Evolutionary conservation across 768 basidiomycete genomes (phyloP), one percentile per base, ranked within the genome.

Genomic region (Exidia glandulosa): DNA sequence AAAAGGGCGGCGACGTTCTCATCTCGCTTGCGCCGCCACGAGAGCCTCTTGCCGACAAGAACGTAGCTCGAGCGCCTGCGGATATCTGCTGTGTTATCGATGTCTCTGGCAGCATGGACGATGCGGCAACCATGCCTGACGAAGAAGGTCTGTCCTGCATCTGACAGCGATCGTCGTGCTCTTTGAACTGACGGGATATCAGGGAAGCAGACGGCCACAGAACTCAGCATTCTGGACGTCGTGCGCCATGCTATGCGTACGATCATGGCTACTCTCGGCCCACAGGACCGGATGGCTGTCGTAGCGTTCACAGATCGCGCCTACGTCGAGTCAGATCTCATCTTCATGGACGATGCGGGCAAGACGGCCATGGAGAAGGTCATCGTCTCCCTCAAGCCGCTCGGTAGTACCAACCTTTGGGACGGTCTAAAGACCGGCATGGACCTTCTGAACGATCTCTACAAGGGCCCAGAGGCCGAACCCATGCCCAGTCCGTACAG

Each of bases 181-280:
- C 27, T 10, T 27, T 50, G 48, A 13, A 50, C 23, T n/a, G 16
- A 48, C 25, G 9, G 7, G 6, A 6, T 48, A 29, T 56, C 25
- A 41, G 56, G 56, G 12, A 13, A 57, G 23, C 56, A 34, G 19
- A 33, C 36, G 13, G 36, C 19, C 6, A 33, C 36, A 5, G 31
- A 34, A 23, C 32, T 34, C 36, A 57, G 33, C 48, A 57, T 64
- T 29, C 50, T 64, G 16, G 63, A 64, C 57, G 56, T 64, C 32
- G 61, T 61, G 19, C 63, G 62, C n/a, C 63, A 64, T 57, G 63
- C 63, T 19, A 57, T 60, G 23, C 54, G 58, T 5, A 64, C 63
- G 5, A 64, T 64, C 30, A 59, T 60, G 25, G 57, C 61, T 2
- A 62, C 61, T 6, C 59, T 64, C 25, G 27, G 30, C 10, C 33